phyloP scores from a whole-genome alignment of 345 rosid species.

The Barbarea vulgaris region DNA sequence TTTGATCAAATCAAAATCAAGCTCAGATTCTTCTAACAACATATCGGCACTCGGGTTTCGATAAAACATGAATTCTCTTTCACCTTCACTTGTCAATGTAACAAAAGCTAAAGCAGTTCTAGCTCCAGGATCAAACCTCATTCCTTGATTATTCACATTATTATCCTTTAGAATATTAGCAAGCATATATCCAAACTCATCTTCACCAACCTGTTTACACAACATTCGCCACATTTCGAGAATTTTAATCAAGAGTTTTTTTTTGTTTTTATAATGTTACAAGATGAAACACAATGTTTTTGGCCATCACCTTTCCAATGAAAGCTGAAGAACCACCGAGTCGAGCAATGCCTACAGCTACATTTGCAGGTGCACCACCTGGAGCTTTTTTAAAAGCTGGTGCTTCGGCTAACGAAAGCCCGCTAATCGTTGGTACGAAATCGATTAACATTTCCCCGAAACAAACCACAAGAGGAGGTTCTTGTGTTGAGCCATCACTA shows the following conservation, averaged over 20 bases:
- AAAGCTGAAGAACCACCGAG: slow-evolving; percentile 94
- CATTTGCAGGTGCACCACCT: slow-evolving; percentile 99
- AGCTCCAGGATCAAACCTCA: slow-evolving; percentile 91
- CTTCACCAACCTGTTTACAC: slow-evolving; percentile 81
- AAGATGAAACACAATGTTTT: background rate
- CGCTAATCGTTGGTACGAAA: slow-evolving; percentile 83
- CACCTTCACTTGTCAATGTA: slow-evolving; percentile 83
- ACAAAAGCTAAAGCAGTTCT: slow-evolving; percentile 97
- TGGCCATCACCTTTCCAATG: slow-evolving; percentile 74
- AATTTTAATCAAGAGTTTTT: background rate
- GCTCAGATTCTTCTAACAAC: slow-evolving; percentile 81
- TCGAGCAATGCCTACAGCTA: slow-evolving; percentile 90
- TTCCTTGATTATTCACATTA: slow-evolving; percentile 75
- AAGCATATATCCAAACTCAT: slow-evolving; percentile 98
- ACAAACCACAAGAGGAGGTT: slow-evolving; percentile 73
- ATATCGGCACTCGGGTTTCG: slow-evolving; percentile 98
- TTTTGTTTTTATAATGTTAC: background rate
- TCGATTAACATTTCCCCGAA: slow-evolving; percentile 97
- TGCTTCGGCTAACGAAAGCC: slow-evolving; percentile 83
- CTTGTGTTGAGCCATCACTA: slow-evolving; percentile 53
- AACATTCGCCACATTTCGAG: background rate
- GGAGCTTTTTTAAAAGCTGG: slow-evolving; percentile 94
- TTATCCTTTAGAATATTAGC: slow-evolving; percentile 83
- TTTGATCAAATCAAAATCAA: slow-evolving; percentile 74
- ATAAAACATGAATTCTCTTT: slow-evolving; percentile 97